phyloP scores from a whole-genome alignment of 179 eudicot genomes.

The Silene vulgaris region DNA sequence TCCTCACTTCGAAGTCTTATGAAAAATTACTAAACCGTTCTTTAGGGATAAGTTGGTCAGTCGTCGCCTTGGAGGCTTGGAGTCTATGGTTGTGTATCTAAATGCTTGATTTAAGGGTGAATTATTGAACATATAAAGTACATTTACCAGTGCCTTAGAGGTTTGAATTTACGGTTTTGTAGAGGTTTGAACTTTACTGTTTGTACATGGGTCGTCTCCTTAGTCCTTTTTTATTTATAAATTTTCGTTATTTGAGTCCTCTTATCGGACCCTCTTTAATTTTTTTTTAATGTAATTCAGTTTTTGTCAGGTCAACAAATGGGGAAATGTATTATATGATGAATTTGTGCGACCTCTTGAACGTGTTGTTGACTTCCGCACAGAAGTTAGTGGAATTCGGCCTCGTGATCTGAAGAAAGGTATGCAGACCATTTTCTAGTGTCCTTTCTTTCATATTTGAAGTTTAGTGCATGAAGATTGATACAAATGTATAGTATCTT shows the following conservation, averaged over 20 bases:
- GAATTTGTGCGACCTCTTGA: constrained; percentile 88
- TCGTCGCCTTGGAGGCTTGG: background rate
- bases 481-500: background rate
- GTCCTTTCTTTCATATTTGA: background rate
- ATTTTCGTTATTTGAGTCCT: background rate
- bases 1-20: background rate
- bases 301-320: constrained; percentile 72
- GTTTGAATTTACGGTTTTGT: no score
- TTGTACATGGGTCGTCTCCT: background rate
- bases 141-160: background rate
- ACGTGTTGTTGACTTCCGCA: constrained; percentile 90
- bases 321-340: constrained; percentile 91
- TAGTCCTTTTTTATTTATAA: background rate
- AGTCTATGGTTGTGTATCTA: background rate
- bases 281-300: constrained; percentile 31
- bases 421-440: constrained; percentile 13
- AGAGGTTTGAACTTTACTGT: no score
- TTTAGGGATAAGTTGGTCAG: background rate
- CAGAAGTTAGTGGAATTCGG: constrained; percentile 85
- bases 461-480: background rate
- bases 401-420: constrained; percentile 83
- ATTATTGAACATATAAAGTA: background rate
- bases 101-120: background rate
- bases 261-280: constrained; percentile 16
- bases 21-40: background rate